Evolutionary conservation across 2,329 filamentous ascomycete species (phyloP).

Genomic region (Davidsoniella virescens): DNA sequence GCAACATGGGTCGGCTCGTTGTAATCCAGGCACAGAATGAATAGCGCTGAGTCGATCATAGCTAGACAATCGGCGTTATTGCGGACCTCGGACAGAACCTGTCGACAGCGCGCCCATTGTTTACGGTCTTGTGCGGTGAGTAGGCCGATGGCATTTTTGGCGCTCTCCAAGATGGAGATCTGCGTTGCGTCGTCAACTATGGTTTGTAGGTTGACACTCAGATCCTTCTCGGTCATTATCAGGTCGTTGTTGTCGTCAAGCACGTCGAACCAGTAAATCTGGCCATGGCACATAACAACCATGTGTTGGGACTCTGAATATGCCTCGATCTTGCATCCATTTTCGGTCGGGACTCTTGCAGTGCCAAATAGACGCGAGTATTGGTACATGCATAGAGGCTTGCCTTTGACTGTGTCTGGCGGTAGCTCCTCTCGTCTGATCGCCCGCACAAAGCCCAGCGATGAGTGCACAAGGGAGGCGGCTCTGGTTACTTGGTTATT

Average conservation of each 20-base stretch:
- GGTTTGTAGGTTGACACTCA: constrained; percentile 78
- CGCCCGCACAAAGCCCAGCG: constrained; percentile 80
- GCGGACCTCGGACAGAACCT: constrained; percentile 72
- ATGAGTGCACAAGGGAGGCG: constrained; percentile 78
- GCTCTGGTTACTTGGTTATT: constrained; percentile 95
- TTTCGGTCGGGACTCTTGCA: constrained; percentile 80
- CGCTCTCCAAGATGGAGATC: constrained; percentile 80
- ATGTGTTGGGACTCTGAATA: constrained; percentile 87
- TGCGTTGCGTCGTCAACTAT: constrained; percentile 83
- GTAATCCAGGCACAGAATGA: constrained; percentile 83
- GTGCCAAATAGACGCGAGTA: constrained; percentile 92
- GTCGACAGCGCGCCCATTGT: constrained; percentile 80
- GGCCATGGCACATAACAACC: constrained; percentile 82
- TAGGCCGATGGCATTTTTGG: constrained; percentile 86
- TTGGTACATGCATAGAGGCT: constrained; percentile 93
- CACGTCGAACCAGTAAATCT: constrained; percentile 98
- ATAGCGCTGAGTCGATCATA: constrained; percentile 87
- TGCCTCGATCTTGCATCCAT: constrained; percentile 90
- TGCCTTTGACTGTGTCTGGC: constrained; percentile 69
- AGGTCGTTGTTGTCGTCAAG: constrained; percentile 85
- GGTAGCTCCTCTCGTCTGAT: constrained; percentile 85
- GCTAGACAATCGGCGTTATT: constrained; percentile 94
- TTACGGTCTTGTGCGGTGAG: constrained; percentile 94
- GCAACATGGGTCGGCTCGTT: constrained; percentile 68
- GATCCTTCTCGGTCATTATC: constrained; percentile 93